A percentile compares a stretch with the other conserved stretches of the same genome.
Evolutionary conservation across 1,139 yeast genomes (phyloP).

Genomic region (Taphrina populina): DNA sequence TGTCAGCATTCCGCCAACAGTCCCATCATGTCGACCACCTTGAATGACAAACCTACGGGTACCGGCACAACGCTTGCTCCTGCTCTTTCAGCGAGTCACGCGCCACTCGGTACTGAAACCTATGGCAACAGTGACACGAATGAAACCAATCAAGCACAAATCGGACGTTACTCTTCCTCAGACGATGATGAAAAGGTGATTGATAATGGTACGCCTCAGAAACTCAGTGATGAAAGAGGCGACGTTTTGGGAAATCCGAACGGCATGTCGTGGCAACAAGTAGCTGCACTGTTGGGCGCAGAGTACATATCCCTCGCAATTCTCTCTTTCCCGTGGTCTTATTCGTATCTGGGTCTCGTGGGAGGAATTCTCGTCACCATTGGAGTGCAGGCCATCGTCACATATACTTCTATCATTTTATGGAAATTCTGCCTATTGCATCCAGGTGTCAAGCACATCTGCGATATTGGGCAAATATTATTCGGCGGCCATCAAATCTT

Average conservation of each 20-base stretch:
- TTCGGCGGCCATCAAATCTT: conserved; percentile 56
- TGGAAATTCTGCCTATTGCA: conserved; percentile 57
- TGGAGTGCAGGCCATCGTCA: conserved; percentile 53
- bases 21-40: conserved; percentile 19
- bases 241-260: conserved; percentile 29
- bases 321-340: conserved; percentile 66
- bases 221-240: conserved; percentile 24
- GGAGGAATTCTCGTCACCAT: conserved; percentile 58
- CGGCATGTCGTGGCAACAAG: conserved; percentile 53
- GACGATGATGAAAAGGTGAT: conserved; percentile 15
- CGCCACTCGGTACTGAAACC: neutral
- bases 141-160: neutral
- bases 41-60: conserved; percentile 14
- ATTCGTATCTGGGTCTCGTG: conserved; percentile 55
- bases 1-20: no score
- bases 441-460: conserved; percentile 55
- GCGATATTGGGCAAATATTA: conserved; percentile 61
- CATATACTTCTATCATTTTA: conserved; percentile 57
- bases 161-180: conserved; percentile 25
- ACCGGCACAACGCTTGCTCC: conserved; percentile 13
- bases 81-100: neutral
- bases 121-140: neutral
- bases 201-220: conserved; percentile 30
- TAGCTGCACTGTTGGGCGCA: conserved; percentile 59
- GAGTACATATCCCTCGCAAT: conserved; percentile 64